A percentile compares a stretch with the other conserved stretches of the same genome.
These are phyloP conservation scores for Aspergillus pseudotamarii DNA, from an alignment of 2,329 filamentous ascomycete genomes.

Conservation along the genomic window DNA sequence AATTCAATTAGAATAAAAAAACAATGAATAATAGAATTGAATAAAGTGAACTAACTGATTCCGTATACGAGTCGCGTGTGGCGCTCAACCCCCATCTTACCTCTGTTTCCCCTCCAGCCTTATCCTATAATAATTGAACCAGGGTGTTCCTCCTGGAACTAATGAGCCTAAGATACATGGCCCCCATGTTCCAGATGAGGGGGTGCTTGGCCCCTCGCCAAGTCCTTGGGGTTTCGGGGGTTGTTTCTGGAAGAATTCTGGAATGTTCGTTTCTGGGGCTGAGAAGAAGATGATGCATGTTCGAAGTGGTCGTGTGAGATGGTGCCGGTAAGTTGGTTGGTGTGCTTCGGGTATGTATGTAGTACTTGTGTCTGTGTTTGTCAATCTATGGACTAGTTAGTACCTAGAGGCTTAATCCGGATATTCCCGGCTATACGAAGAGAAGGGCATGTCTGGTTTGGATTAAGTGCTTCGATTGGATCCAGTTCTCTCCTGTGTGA, in stretches of 20 bases:
- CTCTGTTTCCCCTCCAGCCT: not conserved
- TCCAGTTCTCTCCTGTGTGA: too few relatives aligned
- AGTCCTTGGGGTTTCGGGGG: not conserved
- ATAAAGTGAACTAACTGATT: not conserved
- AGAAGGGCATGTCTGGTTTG: too few relatives aligned
- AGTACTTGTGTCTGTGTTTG: too few relatives aligned
- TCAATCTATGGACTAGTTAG: too few relatives aligned
- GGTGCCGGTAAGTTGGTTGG: too few relatives aligned
- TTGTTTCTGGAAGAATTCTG: slow-evolving; percentile 6
- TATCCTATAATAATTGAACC: not conserved
- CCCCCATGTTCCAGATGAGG: not conserved
- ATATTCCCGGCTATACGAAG: too few relatives aligned
- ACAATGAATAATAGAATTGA: not conserved
- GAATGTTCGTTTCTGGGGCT: slow-evolving; percentile 3
- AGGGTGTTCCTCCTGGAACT: too few relatives aligned
- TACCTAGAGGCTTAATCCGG: too few relatives aligned
- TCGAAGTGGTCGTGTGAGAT: too few relatives aligned
- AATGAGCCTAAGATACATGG: not conserved
- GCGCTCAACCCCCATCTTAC: not conserved
- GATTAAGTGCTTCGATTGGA: too few relatives aligned
- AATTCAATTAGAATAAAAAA: not conserved
- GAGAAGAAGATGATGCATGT: too few relatives aligned
- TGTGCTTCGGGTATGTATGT: too few relatives aligned
- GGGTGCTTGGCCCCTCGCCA: not conserved
- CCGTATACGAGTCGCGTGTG: not conserved